Evolutionary conservation across 345 rosid species (phyloP).

Genomic region (Bretschneidera sinensis): DNA sequence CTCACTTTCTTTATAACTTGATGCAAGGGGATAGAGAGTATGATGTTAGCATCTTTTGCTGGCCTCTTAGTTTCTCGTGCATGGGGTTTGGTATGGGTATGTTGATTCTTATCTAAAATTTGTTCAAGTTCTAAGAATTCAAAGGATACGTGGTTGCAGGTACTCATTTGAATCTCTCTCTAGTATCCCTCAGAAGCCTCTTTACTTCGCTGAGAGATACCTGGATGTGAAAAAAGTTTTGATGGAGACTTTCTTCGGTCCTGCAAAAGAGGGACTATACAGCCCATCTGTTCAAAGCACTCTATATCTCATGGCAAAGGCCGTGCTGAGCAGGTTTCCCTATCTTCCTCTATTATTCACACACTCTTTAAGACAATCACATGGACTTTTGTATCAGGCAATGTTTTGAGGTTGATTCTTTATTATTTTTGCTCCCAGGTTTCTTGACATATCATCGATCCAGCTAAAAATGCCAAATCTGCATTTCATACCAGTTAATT

Average conservation of each 20-base stretch:
- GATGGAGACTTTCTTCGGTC: slow-evolving; percentile 72
- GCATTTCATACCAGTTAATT: slow-evolving; percentile 83
- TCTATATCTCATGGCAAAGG: slow-evolving; percentile 74
- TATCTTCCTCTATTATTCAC: background rate
- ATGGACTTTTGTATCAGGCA: background rate
- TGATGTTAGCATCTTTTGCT: background rate
- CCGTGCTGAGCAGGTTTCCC: slow-evolving; percentile 64
- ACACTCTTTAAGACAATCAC: background rate
- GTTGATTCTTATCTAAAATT: too few relatives aligned
- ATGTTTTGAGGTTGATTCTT: background rate
- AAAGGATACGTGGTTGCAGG: slow-evolving; percentile 37
- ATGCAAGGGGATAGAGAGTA: too few relatives aligned
- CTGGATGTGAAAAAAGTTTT: slow-evolving; percentile 52
- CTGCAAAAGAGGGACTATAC: slow-evolving; percentile 76
- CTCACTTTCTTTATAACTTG: background rate
- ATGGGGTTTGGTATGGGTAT: background rate
- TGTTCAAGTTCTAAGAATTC: slow-evolving; percentile 1
- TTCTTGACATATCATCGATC: slow-evolving; percentile 58
- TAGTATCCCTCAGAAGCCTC: slow-evolving; percentile 49
- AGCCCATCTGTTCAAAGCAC: slow-evolving; percentile 97
- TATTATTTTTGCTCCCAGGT: slow-evolving; percentile 39
- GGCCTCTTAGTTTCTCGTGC: background rate
- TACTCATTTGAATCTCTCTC: slow-evolving; percentile 62
- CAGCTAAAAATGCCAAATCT: slow-evolving; percentile 85
- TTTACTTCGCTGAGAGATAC: slow-evolving; percentile 63